Percentiles rank a stretch among this genome's conserved stretches.
Evolutionary conservation across 495 filamentous ascomycete genomes (phyloP).

Genomic region (Talaromyces stipitatus): DNA sequence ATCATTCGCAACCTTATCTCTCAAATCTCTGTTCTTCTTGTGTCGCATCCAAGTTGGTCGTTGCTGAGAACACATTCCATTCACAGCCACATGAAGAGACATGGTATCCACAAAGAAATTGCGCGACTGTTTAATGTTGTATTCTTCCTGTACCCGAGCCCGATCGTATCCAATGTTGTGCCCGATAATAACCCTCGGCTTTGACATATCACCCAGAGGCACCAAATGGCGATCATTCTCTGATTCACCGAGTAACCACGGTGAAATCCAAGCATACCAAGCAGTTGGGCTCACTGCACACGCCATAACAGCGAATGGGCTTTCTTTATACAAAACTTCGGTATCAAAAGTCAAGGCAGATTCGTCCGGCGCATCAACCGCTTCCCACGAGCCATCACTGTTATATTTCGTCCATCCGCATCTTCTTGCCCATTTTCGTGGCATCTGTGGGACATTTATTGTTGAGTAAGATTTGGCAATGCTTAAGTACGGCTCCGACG

Average conservation of each 20-base stretch:
- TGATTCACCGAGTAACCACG: constrained; percentile 84
- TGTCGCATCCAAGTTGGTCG: constrained; percentile 95
- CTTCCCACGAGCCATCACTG: constrained; percentile 58
- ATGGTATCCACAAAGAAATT: constrained; percentile 96
- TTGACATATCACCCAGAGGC: constrained; percentile 66
- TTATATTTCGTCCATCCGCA: constrained; percentile 96
- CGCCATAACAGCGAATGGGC: constrained; percentile 90
- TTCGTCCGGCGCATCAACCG: constrained; percentile 69
- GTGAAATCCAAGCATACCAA: constrained; percentile 97
- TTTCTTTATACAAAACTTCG: constrained; percentile 93
- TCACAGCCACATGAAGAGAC: constrained; percentile 95
- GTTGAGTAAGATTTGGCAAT: constrained; percentile 66
- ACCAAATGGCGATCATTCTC: constrained; percentile 73
- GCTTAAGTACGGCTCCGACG: constrained; percentile 77
- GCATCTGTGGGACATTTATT: constrained; percentile 60
- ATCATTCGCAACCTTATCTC: constrained; percentile 71
- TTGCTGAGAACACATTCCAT: constrained; percentile 97
- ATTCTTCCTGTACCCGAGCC: constrained; percentile 83
- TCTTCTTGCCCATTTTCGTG: constrained; percentile 67
- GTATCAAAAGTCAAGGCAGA: constrained; percentile 87
- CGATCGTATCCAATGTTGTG: constrained; percentile 97
- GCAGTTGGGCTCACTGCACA: constrained; percentile 78
- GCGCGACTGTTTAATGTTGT: constrained; percentile 68
- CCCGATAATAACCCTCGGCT: constrained; percentile 72
- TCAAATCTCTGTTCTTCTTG: constrained; percentile 76